Evolutionary conservation across 208 protist species (phyloP).

Genomic region (Crithidia fasciculata): DNA sequence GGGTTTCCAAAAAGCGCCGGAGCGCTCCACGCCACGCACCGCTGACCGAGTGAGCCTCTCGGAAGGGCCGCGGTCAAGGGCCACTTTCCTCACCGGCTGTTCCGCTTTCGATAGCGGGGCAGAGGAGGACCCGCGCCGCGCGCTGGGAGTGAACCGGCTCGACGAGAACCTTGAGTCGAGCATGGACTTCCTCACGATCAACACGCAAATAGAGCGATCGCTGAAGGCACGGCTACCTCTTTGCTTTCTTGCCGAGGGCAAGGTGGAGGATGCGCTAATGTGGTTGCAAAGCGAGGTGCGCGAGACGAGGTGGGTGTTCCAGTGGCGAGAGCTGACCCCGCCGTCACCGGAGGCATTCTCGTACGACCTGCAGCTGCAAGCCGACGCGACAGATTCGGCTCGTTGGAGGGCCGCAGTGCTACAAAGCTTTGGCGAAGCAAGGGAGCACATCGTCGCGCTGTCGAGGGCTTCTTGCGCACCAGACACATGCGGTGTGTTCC

Average conservation of each 20-base stretch:
- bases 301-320: slow-evolving; percentile 20
- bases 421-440: slow-evolving; percentile 5
- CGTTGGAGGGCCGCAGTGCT: background rate
- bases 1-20: slow-evolving; percentile 23
- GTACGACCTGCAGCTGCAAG: background rate
- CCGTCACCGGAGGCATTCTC: background rate
- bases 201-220: slow-evolving; percentile 24
- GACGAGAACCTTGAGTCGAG: background rate
- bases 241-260: slow-evolving; percentile 26
- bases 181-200: slow-evolving; percentile 3
- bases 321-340: slow-evolving; percentile 20
- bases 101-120: background rate
- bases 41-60: background rate
- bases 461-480: background rate
- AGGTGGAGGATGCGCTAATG: slow-evolving; percentile 19
- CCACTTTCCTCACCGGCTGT: background rate
- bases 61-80: background rate
- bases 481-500: slow-evolving; percentile 14
- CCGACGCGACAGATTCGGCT: background rate
- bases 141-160: background rate
- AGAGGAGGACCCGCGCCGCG: background rate
- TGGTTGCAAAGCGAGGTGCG: slow-evolving; percentile 24
- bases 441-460: slow-evolving; percentile 17
- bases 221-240: slow-evolving; percentile 20
- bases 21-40: background rate